These are phyloP conservation scores for Phaeomoniella chlamydospora DNA, from an alignment of 2,329 filamentous ascomycete species.

Conservation along the genomic window DNA sequence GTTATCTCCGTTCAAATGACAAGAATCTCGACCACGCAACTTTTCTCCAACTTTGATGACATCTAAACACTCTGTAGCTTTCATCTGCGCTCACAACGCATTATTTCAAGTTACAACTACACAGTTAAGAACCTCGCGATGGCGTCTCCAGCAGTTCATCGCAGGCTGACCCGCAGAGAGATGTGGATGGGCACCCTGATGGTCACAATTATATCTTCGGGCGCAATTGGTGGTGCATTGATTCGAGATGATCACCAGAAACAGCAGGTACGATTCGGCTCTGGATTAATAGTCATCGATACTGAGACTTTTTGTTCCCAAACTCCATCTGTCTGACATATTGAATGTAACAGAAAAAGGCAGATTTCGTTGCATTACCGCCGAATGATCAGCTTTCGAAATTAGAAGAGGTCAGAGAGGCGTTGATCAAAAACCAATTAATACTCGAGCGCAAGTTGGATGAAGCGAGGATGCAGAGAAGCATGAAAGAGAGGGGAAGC, in stretches of 20 bases:
- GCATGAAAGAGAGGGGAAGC: not conserved
- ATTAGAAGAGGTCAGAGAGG: not conserved
- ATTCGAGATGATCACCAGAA: not conserved
- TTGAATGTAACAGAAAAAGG: not conserved
- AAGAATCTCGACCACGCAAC: no score
- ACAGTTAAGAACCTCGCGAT: no score
- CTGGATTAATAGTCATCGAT: no score
- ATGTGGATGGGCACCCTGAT: not conserved
- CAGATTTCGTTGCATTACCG: not conserved
- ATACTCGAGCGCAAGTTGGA: not conserved
- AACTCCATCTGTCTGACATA: not conserved
- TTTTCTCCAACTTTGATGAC: no score
- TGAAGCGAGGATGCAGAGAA: not conserved
- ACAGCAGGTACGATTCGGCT: not conserved
- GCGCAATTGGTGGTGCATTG: not conserved
- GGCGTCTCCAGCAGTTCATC: not conserved
- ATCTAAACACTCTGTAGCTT: no score
- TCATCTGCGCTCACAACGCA: no score
- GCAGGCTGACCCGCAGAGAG: not conserved
- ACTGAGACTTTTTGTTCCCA: not conserved
- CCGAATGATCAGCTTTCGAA: not conserved
- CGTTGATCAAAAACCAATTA: not conserved
- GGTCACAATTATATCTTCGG: not conserved
- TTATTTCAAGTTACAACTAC: no score
- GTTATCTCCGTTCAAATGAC: no score